A percentile compares a stretch with the other conserved stretches of the same genome.
phyloP scores from a whole-genome alignment of 495 filamentous ascomycete species.

The Sabuloglossum arenarium region DNA sequence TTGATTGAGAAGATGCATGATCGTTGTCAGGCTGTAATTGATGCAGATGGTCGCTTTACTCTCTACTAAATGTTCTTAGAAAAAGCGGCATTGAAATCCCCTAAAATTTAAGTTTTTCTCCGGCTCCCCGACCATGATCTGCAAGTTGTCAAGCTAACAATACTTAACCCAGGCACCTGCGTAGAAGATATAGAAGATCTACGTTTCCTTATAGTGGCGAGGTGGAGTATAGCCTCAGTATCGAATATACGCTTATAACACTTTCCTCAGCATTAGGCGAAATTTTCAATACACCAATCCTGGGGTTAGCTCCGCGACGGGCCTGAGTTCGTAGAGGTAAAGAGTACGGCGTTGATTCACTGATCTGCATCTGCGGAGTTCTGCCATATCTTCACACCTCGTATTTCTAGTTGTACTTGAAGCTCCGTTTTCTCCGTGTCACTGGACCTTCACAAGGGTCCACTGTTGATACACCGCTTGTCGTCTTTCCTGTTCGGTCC shows the following conservation, averaged over 20 bases:
- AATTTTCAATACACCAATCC: too few species aligned
- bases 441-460: neutral
- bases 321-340: too few species aligned
- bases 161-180: too few species aligned
- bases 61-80: neutral
- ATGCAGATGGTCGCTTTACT: neutral
- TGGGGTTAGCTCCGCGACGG: too few species aligned
- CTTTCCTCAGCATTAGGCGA: neutral
- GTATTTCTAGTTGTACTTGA: neutral
- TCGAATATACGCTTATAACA: neutral
- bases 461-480: neutral
- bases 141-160: too few species aligned
- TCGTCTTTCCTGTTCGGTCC: neutral
- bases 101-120: too few species aligned
- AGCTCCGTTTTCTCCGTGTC: neutral
- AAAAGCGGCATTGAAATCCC: slow-evolving; percentile 5
- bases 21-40: slow-evolving; percentile 5
- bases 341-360: too few species aligned
- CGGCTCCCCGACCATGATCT: too few species aligned
- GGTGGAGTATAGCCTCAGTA: neutral
- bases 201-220: neutral
- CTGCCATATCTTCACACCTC: neutral
- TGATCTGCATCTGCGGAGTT: neutral
- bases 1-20: neutral
- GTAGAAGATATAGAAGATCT: too few species aligned